Base-by-base conservation (phyloP, 371 early-diverging fungal genomes). In the Actinomortierella wolfii region DNA sequence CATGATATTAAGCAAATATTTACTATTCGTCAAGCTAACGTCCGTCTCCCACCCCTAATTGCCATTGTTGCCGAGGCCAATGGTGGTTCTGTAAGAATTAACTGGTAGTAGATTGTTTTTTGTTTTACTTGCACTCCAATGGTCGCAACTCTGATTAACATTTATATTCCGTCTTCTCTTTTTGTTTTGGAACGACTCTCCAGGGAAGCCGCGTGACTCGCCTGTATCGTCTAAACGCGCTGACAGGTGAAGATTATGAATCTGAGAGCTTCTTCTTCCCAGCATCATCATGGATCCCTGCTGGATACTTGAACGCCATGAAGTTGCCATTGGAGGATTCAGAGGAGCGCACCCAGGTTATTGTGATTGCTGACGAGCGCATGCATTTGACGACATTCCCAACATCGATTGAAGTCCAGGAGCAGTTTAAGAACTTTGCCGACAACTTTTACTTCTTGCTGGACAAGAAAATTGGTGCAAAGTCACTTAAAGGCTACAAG, bases 1-100 rank as follows among this genome's bases (percentile, higher is more conserved):
- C 78, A 82, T 20, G 67, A 79, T 0, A 83, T 89, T 50, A 67
- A 76, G 8, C 69, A 87, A 28, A 20, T 94, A 1, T 65, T 86
- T 49, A 67, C 87, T 15, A 84, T 93, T 6, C 85, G 95, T 14
- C 67, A 79, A 17, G 79, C 88, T 14, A 78, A 83, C 34, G 89
- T 91, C 29, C 88, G 89, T 48, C 79, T 86, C 29, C 92, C 94
- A 2, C 92, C 96, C 15, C 61, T 94, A 17, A 76, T 94, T 23
- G 93, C 87, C 17, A 81, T 84, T 18, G 68, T 88, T 42, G 86
- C 64, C 20, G 66, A 84, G 15, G 73, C 68, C 23, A 66, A 76
- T 25, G 75, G 79, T 50, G 77, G 80, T 2, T 67, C 76, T 1
- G 67, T 76, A 59, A 63, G 61, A 48, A 23, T 9, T n/a, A 48